Evolutionary conservation across 2,329 filamentous ascomycete genomes (phyloP).

Genomic region (Ceratocystis albifundus): DNA sequence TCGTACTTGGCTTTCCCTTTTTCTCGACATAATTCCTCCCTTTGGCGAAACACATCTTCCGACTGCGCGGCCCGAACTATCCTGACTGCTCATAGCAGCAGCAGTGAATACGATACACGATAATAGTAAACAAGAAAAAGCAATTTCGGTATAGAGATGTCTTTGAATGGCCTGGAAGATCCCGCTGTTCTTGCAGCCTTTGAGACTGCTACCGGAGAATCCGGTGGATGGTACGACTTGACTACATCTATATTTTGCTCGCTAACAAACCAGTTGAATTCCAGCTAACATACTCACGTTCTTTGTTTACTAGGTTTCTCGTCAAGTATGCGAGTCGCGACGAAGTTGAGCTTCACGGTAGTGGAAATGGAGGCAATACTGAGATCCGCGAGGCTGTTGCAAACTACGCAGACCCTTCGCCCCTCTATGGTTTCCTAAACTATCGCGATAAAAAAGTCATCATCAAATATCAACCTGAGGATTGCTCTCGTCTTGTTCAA

Average conservation of each 20-base stretch:
- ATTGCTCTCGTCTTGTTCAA: conserved; percentile 81
- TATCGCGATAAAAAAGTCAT: conserved; percentile 84
- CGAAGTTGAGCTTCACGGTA: conserved; percentile 65
- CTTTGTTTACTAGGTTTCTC: conserved; percentile 58
- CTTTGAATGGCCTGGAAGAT: conserved; percentile 87
- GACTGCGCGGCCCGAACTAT: conserved; percentile 14
- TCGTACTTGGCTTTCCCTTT: not conserved
- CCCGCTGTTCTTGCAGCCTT: conserved; percentile 72
- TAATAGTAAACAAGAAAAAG: not conserved
- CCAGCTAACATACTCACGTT: conserved; percentile 13
- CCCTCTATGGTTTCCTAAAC: conserved; percentile 81
- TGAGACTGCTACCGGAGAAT: conserved; percentile 64
- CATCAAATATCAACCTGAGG: conserved; percentile 84
- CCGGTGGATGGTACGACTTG: conserved; percentile 80
- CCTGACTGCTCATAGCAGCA: conserved; percentile 14
- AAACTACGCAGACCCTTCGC: conserved; percentile 70
- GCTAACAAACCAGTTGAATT: not conserved
- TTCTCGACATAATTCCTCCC: not conserved
- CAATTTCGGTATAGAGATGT: conserved; percentile 48
- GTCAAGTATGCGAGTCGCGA: conserved; percentile 85
- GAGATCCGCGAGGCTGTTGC: conserved; percentile 72
- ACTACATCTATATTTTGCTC: not conserved
- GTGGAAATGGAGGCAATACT: conserved; percentile 68
- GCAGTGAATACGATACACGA: not conserved
- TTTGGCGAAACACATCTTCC: conserved; percentile 12